These are phyloP conservation scores for Aureobasidium sp. DNA, from an alignment of 2,329 filamentous ascomycete genomes.

Conservation along the genomic window DNA sequence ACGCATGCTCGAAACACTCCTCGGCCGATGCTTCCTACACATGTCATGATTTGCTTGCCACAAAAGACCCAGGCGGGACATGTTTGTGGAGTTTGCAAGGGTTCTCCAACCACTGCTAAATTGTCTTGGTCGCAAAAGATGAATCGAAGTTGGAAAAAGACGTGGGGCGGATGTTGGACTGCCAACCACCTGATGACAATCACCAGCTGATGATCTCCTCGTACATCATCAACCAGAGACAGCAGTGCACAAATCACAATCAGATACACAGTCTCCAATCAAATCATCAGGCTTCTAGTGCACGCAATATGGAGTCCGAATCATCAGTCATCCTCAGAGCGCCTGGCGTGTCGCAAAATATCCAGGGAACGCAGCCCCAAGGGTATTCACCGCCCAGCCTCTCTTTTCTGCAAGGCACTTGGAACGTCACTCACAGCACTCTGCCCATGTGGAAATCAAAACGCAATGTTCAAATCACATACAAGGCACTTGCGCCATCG, in stretches of 20 bases:
- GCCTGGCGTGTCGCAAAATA: conserved; percentile 33
- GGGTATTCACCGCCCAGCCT: conserved; percentile 43
- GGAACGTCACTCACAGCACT: conserved; percentile 69
- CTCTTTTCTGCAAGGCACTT: conserved; percentile 58
- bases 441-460: conserved; percentile 74
- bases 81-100: conserved; percentile 1
- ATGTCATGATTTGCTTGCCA: conserved; percentile 3
- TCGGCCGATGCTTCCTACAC: conserved; percentile 5
- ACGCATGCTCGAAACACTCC: conserved; percentile 7
- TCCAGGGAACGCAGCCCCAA: conserved; percentile 17
- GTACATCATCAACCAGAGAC: conserved; percentile 12
- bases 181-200: conserved; percentile 10
- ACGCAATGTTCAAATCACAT: conserved; percentile 74
- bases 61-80: neutral
- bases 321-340: conserved; percentile 29
- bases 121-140: conserved; percentile 10
- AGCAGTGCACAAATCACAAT: neutral
- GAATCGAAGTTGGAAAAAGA: neutral
- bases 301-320: neutral
- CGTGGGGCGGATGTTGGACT: conserved; percentile 8
- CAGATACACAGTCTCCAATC: neutral
- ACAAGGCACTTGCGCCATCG: conserved; percentile 46
- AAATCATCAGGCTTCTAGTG: neutral
- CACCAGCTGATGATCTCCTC: neutral
- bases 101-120: neutral